Base-by-base conservation (phyloP, 345 rosid species). In the Reutealis trisperma region DNA sequence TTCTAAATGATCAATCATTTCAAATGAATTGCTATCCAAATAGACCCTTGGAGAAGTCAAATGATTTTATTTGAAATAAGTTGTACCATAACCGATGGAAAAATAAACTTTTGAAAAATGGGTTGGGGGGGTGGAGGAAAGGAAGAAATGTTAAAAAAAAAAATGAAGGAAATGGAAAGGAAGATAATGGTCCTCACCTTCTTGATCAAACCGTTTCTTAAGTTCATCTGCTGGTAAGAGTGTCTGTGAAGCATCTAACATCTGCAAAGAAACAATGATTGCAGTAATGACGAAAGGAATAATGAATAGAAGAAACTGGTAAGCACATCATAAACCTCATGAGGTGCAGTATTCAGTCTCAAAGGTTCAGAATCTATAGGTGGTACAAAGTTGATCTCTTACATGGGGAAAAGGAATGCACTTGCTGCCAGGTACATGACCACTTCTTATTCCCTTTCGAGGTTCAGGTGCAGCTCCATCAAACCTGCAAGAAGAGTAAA, bases 361-460 rank as follows among this genome's bases (percentile, higher is more conserved):
- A 42, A 42, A 12, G 5, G 10, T 11, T 52, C 65, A 75, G 5
- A 54, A 55, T 16, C 52, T n/a, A 37, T 6, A 41, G 10, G 32
- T 21, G 0, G 12, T 9, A 41, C 14, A 54, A 42, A 59, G 59
- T 8, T 55, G 16, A 13, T 70, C 3, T 57, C 55, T 78, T 84
- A 91, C 99, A 85, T 88, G 90, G n/a, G 85, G 83, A 76, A 91
- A 96, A 77, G 99, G 97, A 77, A 92, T 81, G 81, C 97, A 96
- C 81, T 91, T 92, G 94, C 98, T 94, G 58, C 94, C 95, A 71
- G 99, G 98, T 45, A 96, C 88, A 85, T 96, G 98, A 71, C 99
- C 99, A 54, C 99, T 91, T 70, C 88, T 90, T 77, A 94, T 84
- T 77, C 98, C 98, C 79, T 94, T 94, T 25, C 99, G 93, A 32